These are phyloP conservation scores for Oryza brachyantha DNA, from an alignment of 176 grass and related monocot genomes.

Conservation along the genomic window DNA sequence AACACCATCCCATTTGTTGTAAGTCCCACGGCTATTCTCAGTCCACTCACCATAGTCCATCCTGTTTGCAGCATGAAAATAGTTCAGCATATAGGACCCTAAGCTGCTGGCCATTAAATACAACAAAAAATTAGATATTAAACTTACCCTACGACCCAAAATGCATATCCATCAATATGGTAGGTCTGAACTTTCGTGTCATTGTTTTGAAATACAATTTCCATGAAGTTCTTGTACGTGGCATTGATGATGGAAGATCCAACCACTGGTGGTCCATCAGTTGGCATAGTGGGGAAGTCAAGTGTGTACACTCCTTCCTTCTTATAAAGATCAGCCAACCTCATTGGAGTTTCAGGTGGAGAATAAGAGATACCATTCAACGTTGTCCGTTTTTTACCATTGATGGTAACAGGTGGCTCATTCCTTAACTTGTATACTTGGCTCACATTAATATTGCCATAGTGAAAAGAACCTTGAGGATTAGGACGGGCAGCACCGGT, in stretches of 20 bases:
- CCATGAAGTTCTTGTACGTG: slow-evolving; percentile 85
- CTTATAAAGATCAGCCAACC: slow-evolving; percentile 68
- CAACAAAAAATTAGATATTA: not conserved
- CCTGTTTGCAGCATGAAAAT: slow-evolving; percentile 36
- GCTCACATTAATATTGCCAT: slow-evolving; percentile 82
- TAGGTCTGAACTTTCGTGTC: slow-evolving; percentile 81
- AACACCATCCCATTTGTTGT: slow-evolving; percentile 97
- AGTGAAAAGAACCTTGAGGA: slow-evolving; percentile 95
- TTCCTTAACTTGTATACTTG: slow-evolving; percentile 84
- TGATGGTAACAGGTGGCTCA: slow-evolving; percentile 53
- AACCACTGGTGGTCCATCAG: slow-evolving; percentile 43
- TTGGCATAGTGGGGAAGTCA: slow-evolving; percentile 80
- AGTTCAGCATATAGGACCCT: not conserved
- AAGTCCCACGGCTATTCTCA: slow-evolving; percentile 64
- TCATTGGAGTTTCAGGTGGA: slow-evolving; percentile 69
- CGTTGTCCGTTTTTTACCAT: slow-evolving; percentile 68
- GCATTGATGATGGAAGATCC: slow-evolving; percentile 71
- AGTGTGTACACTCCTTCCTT: slow-evolving; percentile 69
- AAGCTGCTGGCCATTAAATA: not conserved
- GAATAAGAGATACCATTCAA: slow-evolving; percentile 78
- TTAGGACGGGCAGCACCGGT: slow-evolving; percentile 92
- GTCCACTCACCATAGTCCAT: slow-evolving; percentile 98
- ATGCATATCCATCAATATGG: slow-evolving; percentile 86
- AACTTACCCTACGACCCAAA: slow-evolving; percentile 85
- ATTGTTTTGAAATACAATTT: slow-evolving; percentile 97